A percentile compares a stretch with the other conserved stretches of the same genome.
Conservation (phyloP, 306 rosid genomes). For the Prunus dulcis region DNA sequence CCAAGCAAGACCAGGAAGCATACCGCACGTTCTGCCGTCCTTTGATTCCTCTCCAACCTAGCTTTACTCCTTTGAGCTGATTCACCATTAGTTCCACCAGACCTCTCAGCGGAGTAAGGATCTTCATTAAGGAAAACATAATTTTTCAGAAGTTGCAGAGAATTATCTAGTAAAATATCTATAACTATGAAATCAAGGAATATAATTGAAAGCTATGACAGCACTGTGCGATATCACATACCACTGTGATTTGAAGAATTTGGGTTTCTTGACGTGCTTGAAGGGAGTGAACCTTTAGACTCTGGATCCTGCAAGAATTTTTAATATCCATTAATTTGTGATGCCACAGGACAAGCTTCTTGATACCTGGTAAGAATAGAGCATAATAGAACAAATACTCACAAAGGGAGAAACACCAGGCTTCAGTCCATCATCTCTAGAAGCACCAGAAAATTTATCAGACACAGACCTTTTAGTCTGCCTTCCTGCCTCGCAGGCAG, state of each 20-base stretch:
- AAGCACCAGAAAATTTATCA: conserved; percentile 36
- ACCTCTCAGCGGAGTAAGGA: conserved; percentile 39
- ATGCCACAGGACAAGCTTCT: conserved; percentile 2
- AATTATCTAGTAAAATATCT: neutral
- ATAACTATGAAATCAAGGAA: neutral
- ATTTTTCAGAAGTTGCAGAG: neutral
- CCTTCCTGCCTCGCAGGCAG: conserved; percentile 60
- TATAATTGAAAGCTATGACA: neutral
- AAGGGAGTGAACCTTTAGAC: conserved; percentile 28
- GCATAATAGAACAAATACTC: conserved; percentile 16
- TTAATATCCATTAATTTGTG: neutral
- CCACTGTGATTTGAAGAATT: conserved; percentile 66
- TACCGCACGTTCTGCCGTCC: conserved; percentile 88
- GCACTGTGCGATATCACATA: conserved; percentile 34
- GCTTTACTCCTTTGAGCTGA: conserved; percentile 81
- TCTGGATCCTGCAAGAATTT: conserved; percentile 38
- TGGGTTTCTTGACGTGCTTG: conserved; percentile 39
- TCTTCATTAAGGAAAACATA: conserved; percentile 33
- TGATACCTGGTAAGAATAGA: neutral
- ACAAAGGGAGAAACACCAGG: conserved; percentile 28
- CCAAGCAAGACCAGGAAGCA: conserved; percentile 30
- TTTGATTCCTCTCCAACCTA: conserved; percentile 73
- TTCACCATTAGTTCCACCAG: conserved; percentile 52
- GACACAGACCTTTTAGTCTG: conserved; percentile 48
- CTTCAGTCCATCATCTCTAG: conserved; percentile 46